Evolutionary conservation across 768 basidiomycete species (phyloP).

Genomic region (Kwoniella mangroviensis): DNA sequence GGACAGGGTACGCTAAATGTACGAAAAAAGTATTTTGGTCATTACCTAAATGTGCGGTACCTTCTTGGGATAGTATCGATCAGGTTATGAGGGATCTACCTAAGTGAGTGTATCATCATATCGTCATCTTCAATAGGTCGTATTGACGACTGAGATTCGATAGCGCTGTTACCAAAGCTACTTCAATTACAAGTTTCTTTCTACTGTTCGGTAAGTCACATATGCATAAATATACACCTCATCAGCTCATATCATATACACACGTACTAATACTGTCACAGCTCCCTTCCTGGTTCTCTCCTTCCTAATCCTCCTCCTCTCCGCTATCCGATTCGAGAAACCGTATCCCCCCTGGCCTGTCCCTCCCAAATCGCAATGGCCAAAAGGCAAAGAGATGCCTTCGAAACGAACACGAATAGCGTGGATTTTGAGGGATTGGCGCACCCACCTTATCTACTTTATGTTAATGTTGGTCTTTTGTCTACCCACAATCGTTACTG

Average conservation of each 20-base stretch:
- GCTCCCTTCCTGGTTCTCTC: conserved; percentile 16
- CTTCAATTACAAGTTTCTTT: conserved; percentile 13
- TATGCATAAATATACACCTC: neutral
- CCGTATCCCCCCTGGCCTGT: conserved; percentile 19
- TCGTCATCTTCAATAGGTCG: no score
- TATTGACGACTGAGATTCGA: no score
- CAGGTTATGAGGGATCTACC: conserved; percentile 11
- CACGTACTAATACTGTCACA: neutral
- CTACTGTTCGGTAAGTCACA: conserved; percentile 19
- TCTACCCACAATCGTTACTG: conserved; percentile 15
- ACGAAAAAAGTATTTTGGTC: conserved; percentile 22
- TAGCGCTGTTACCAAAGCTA: neutral
- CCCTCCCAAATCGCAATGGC: conserved; percentile 4
- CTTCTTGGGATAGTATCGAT: conserved; percentile 16
- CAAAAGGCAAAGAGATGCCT: neutral
- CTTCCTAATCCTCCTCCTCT: conserved; percentile 9
- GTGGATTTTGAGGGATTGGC: conserved; percentile 17
- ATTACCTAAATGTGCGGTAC: conserved; percentile 4
- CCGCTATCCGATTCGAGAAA: conserved; percentile 6
- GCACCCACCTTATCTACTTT: conserved; percentile 1
- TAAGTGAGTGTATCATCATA: conserved; percentile 1
- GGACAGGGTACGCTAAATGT: conserved; percentile 20
- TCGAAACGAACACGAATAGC: conserved; percentile 5
- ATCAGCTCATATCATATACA: no score
- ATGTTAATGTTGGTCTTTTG: conserved; percentile 4